Base-by-base conservation (phyloP, 257 asterid species). In the Oldenlandia corymbosa region DNA sequence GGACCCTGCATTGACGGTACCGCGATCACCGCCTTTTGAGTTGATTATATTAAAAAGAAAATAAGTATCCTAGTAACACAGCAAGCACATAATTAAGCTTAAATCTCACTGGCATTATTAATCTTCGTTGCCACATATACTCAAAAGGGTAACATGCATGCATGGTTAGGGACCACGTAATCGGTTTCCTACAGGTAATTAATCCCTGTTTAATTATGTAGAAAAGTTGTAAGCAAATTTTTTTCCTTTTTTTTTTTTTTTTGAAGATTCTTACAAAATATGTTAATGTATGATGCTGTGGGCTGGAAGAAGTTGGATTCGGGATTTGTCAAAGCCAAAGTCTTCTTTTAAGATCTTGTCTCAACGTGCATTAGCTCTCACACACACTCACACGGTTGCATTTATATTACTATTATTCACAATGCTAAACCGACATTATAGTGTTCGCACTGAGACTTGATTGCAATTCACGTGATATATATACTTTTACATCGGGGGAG, bases 131-230 rank as follows among this genome's bases (percentile, higher is more conserved):
- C 54, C 62, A 80, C n/a, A n/a, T n/a, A n/a, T 53, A 69, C 77
- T 64, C 51, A 56, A 72, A 68, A 53, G 81, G 87, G 68, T n/a
- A n/a, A n/a, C n/a, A n/a, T 83, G 82, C 95, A 88, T 47, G 31
- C 3, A 64, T 71, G 46, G 51, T 72, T 75, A 72, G 85, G 88
- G 91, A 85, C 91, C 95, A 83, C 94, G 71, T 80, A 67, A 85
- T 78, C 80, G 84, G 91, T 81, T 87, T 66, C 79, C 83, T 76
- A 26, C n/a, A 31, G 65, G 46, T 66, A 42, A 64, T 68, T 72
- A 59, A 66, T 27, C 56, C 26, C 7, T 45, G 59, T 39, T 58
- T 47, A 47, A 48, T 54, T 39, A 64, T 31, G 12, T 37, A 37
- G 36, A 37, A 27, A 53, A 24, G 49, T 43, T 68, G 58, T 28